These are phyloP conservation scores for Debaryomycetaceae sp. DNA, from an alignment of 1,139 yeast species.

Conservation along the genomic window DNA sequence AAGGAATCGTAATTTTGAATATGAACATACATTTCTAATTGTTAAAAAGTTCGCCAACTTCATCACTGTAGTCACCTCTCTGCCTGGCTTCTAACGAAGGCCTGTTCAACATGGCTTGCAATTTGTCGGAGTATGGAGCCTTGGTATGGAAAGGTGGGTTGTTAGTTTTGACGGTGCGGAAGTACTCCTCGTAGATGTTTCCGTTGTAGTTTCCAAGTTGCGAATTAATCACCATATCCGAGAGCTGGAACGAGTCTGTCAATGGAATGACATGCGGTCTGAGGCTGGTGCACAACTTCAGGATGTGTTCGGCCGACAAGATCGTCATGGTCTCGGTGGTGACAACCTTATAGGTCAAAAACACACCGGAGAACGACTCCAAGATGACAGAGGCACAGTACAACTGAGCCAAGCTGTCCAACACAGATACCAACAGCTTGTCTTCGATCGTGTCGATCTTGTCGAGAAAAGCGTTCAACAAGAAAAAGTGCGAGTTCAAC, in stretches of 20 bases:
- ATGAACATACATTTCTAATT: too few relatives aligned
- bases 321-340: conserved; percentile 42
- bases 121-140: conserved; percentile 39
- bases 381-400: conserved; percentile 67
- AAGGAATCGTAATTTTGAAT: neutral
- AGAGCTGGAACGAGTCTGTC: conserved; percentile 48
- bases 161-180: conserved; percentile 31
- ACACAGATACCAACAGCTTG: conserved; percentile 21
- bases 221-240: conserved; percentile 44
- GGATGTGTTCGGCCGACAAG: conserved; percentile 21
- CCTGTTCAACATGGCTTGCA: conserved; percentile 38
- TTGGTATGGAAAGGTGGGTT: conserved; percentile 36
- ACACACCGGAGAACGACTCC: conserved; percentile 73
- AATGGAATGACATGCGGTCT: conserved; percentile 45
- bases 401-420: conserved; percentile 35
- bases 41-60: conserved; percentile 17
- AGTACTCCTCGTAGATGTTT: conserved; percentile 46
- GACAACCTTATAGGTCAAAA: conserved; percentile 60
- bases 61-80: conserved; percentile 33
- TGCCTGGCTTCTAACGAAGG: conserved; percentile 35
- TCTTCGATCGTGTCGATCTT: conserved; percentile 25
- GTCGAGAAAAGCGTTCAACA: conserved; percentile 40
- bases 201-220: conserved; percentile 44
- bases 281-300: conserved; percentile 33
- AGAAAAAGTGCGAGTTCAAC: conserved; percentile 58